Conservation (phyloP, 331 rosid genomes). For the Quercus phellos region DNA sequence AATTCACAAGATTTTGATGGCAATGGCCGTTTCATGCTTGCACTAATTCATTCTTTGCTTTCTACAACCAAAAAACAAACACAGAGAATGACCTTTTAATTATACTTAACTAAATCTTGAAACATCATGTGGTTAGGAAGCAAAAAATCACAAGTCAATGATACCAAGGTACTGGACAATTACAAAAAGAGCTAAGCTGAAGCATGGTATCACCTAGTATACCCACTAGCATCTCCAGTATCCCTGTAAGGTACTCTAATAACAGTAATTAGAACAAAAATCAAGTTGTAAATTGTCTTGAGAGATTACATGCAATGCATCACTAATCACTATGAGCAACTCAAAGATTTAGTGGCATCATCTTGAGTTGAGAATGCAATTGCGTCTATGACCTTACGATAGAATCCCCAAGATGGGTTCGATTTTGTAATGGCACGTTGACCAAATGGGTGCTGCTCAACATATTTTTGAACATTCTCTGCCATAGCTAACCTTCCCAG, state of each 20-base stretch:
- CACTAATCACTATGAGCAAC: slow-evolving; percentile 11
- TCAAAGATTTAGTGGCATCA: not conserved
- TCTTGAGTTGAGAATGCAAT: not conserved
- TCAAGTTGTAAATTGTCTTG: not conserved
- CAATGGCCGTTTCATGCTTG: no score
- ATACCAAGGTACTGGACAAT: not conserved
- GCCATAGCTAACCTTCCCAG: slow-evolving; percentile 58
- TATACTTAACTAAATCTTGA: not conserved
- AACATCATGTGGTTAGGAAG: not conserved
- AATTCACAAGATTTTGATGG: no score
- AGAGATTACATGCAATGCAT: not conserved
- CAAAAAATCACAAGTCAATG: not conserved
- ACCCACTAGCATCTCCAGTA: not conserved
- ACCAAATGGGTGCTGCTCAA: slow-evolving; percentile 61
- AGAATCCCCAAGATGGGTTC: slow-evolving; percentile 56
- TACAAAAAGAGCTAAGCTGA: not conserved
- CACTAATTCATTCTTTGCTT: no score
- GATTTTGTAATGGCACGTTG: slow-evolving; percentile 58
- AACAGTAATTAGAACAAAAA: not conserved
- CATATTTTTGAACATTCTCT: slow-evolving; percentile 52
- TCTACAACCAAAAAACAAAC: not conserved
- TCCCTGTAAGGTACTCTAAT: not conserved
- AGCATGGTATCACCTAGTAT: not conserved
- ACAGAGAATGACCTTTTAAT: not conserved
- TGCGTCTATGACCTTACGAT: slow-evolving; percentile 25